phyloP scores from a whole-genome alignment of 108 stramenopile genomes.

The Aurantiochytrium sp. region DNA sequence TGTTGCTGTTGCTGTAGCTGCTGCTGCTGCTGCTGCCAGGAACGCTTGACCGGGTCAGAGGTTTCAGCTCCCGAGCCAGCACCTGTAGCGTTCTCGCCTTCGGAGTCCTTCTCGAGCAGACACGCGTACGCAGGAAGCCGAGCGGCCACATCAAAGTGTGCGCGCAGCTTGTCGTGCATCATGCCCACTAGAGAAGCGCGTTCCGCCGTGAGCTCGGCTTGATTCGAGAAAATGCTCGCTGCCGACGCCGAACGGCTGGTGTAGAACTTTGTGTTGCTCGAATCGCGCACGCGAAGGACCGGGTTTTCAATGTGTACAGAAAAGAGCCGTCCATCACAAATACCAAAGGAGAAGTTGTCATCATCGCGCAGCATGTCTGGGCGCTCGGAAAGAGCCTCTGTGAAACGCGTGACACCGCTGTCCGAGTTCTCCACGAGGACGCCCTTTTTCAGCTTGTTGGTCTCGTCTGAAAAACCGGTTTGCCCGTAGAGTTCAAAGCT shows the following conservation, averaged over 20 bases:
- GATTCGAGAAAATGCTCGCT: not conserved
- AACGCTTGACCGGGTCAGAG: not conserved
- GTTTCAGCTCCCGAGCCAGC: not conserved
- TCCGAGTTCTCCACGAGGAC: not conserved
- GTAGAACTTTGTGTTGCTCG: not conserved
- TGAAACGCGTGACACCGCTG: not conserved
- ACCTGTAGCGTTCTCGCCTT: not conserved
- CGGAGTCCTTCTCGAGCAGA: not conserved
- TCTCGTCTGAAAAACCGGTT: not conserved
- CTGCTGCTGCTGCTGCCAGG: no score
- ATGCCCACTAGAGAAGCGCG: not conserved
- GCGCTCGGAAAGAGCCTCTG: not conserved
- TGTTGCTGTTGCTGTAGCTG: no score
- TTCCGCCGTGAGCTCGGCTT: not conserved
- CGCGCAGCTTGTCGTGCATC: not conserved
- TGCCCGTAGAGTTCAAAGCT: not conserved
- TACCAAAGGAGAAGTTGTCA: not conserved
- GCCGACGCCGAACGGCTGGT: not conserved
- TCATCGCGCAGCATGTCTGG: not conserved
- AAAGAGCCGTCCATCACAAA: not conserved
- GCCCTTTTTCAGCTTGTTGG: constrained; percentile 17
- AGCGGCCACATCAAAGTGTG: not conserved
- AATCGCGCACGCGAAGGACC: not conserved
- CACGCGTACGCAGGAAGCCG: not conserved
- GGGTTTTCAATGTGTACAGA: not conserved